Evolutionary conservation across 2,329 filamentous ascomycete species (phyloP), one percentile per base, ranked within the genome.

Genomic region (Hymenoscyphus scutula): DNA sequence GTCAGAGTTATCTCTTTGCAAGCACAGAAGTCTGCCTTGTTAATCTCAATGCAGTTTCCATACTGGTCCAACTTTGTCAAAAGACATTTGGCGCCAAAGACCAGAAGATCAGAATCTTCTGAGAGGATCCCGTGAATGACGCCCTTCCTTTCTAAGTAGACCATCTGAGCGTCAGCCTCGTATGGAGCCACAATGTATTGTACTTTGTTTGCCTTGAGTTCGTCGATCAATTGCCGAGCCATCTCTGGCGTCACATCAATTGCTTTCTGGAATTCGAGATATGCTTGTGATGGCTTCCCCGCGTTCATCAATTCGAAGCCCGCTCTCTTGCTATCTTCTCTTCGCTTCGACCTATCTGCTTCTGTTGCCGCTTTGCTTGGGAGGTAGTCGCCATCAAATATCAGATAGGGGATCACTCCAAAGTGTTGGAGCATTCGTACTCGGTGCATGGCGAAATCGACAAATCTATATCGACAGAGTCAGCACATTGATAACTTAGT

Each of bases 201-300:
- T 17, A 99, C 83, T 45, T 86, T 83, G 71, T 88, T 80, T 71
- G 86, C 85, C 77, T 96, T 97, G 71, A 98, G 81, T 74, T 96
- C 91, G 69, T 97, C 92, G 63, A 99, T 99, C 59, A 98, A 79
- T 68, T 90, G 84, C 6, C 91, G 86, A 7, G 95, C 95, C 96
- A 99, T 99, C 71, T 95, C 88, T 1, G 96, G 94, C 1, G 95
- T 98, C 41, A 99, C 88, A 75, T 99, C 95, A 64, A 98, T 89
- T 54, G 93, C 90, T 75, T 98, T 99, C 74, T 98, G 94, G 62
- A 98, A 84, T 76, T 98, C 92, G 54, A 88, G 81, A 62, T 93
- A 86, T 10, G 95, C 95, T 72, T 94, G 89, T 0, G 89, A 82
- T 1, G 84, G 82, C 74, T 94, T 93, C 30, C 95, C 94, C 37